These are phyloP conservation scores for Neurospora sp. DNA, from an alignment of 495 filamentous ascomycete genomes.

Conservation along the genomic window DNA sequence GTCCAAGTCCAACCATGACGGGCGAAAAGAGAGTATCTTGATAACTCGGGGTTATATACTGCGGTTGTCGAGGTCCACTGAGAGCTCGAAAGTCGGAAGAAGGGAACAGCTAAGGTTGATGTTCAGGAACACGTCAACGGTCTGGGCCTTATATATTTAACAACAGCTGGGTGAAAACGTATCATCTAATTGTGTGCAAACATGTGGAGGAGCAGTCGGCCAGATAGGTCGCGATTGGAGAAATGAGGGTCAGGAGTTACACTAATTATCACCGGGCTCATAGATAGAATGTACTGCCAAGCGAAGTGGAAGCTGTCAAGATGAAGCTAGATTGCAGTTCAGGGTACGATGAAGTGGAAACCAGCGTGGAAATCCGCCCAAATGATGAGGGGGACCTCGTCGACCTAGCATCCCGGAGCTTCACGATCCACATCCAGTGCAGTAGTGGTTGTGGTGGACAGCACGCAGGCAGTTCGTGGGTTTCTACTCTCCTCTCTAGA, in stretches of 20 bases:
- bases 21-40: not conserved
- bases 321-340: not conserved
- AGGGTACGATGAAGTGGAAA: not conserved
- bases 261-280: not conserved
- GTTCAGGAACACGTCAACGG: not conserved
- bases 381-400: not conserved
- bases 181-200: not conserved
- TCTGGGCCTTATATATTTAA: not conserved
- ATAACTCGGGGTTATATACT: not conserved
- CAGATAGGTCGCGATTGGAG: not conserved
- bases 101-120: not conserved
- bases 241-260: not conserved
- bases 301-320: not conserved
- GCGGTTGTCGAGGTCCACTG: not conserved
- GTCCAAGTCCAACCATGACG: slow-evolving; percentile 69
- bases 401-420: not conserved
- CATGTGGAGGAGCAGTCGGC: not conserved
- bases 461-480: not conserved
- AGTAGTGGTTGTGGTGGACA: not conserved
- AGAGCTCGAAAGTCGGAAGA: not conserved
- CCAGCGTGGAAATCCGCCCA: not conserved
- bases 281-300: not conserved
- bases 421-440: not conserved
- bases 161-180: not conserved
- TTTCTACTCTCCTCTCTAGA: not conserved